These are phyloP conservation scores for Lachancea meyersii DNA, from an alignment of 805 yeast species.

Conservation along the genomic window DNA sequence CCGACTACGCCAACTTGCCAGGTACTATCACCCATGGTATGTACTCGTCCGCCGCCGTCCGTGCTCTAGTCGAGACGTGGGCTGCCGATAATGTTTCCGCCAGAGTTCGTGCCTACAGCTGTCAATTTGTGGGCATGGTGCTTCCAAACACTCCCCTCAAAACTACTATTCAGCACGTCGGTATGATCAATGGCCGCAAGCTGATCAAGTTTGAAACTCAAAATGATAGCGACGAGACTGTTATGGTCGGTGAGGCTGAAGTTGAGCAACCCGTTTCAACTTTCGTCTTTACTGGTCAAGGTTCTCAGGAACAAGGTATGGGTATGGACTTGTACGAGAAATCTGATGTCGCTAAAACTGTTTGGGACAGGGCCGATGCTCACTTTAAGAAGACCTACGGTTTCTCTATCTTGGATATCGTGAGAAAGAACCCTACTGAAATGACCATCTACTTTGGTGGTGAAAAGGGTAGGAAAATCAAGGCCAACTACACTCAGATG, in stretches of 20 bases:
- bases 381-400: constrained; percentile 94
- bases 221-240: constrained; percentile 76
- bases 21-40: constrained; percentile 99
- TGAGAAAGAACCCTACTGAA: constrained; percentile 90
- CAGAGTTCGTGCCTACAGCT: constrained; percentile 90
- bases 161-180: constrained; percentile 87
- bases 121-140: constrained; percentile 93
- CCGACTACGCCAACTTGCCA: constrained; percentile 86
- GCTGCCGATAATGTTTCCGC: constrained; percentile 96
- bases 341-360: constrained; percentile 86
- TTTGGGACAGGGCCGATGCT: constrained; percentile 96
- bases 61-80: constrained; percentile 94
- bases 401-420: constrained; percentile 93
- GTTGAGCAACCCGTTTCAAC: constrained; percentile 97
- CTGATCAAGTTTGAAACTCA: constrained; percentile 85
- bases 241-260: constrained; percentile 93
- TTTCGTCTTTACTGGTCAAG: constrained; percentile 98
- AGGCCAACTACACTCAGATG: constrained; percentile 93
- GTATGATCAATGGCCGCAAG: constrained; percentile 99
- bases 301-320: constrained; percentile 99
- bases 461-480: constrained; percentile 89
- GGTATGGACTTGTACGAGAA: constrained; percentile 97
- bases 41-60: constrained; percentile 94
- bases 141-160: constrained; percentile 87
- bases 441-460: constrained; percentile 97